Conservation (phyloP, 257 asterid species). For the Linaria vulgaris region DNA sequence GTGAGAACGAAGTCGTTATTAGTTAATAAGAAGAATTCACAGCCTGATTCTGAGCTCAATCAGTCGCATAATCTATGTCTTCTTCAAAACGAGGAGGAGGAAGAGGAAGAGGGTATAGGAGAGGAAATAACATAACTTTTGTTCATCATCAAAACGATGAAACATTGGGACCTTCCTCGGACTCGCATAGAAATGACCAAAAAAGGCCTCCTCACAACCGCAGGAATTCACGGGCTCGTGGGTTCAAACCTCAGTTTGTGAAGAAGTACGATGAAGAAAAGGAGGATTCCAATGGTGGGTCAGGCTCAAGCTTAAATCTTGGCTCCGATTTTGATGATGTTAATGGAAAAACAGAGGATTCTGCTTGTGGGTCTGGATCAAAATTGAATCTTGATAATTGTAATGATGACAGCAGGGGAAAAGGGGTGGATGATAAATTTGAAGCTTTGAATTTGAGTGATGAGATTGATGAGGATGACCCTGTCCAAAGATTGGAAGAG, state of each 20-base stretch:
- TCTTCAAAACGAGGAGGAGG: conserved; percentile 3
- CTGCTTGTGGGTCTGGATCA: conserved; percentile 24
- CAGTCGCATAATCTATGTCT: background rate
- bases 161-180: background rate
- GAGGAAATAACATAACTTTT: conserved; percentile 9
- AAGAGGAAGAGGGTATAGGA: conserved; percentile 21
- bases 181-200: no score
- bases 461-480: conserved; percentile 34
- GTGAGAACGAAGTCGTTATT: no score
- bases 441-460: conserved; percentile 26
- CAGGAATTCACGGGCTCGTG: conserved; percentile 27
- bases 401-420: conserved; percentile 14
- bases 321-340: conserved; percentile 16
- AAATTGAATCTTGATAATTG: conserved; percentile 12
- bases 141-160: conserved; percentile 19
- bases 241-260: conserved; percentile 26
- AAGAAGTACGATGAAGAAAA: conserved; percentile 27
- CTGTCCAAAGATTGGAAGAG: conserved; percentile 48
- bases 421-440: conserved; percentile 23
- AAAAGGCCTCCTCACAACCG: background rate
- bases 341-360: conserved; percentile 19
- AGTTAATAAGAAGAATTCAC: background rate
- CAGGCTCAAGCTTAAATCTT: conserved; percentile 19
- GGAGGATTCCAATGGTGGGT: conserved; percentile 23
- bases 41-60: no score